Conservation (phyloP, 352 stramenopile species). For the Phytophthora sp. region DNA sequence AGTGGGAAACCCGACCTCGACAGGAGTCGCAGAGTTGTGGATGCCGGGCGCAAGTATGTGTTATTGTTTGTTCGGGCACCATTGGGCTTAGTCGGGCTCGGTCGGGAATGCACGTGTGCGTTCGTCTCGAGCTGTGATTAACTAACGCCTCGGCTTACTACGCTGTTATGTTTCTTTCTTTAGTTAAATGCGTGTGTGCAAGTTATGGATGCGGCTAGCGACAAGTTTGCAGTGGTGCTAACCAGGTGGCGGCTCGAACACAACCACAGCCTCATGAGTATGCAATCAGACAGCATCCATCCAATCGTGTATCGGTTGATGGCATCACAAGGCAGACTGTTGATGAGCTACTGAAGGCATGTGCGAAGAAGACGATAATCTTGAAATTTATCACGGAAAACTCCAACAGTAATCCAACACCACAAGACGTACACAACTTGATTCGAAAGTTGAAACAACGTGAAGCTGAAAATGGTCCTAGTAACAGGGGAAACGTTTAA, state of each 20-base stretch:
- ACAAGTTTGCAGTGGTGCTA: background rate
- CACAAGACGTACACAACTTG: background rate
- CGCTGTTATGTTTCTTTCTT: background rate
- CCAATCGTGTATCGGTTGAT: background rate
- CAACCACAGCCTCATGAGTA: background rate
- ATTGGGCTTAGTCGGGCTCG: background rate
- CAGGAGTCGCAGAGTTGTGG: background rate
- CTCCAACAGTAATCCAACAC: background rate
- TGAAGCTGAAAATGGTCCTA: background rate
- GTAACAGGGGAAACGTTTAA: no score
- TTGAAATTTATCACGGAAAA: background rate
- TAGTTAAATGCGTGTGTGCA: background rate
- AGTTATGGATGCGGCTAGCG: background rate
- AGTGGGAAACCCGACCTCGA: background rate
- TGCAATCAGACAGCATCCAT: background rate
- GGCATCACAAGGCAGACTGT: background rate
- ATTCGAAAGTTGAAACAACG: background rate
- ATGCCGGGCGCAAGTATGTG: background rate
- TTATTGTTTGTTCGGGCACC: background rate
- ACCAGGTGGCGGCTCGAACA: background rate
- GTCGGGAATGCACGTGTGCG: no score
- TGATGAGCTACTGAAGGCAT: background rate
- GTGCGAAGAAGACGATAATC: background rate
- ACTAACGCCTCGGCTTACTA: background rate
- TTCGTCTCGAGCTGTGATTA: no score